These are phyloP conservation scores for Globisporangium parvum DNA, from an alignment of 352 stramenopile species.

Conservation along the genomic window DNA sequence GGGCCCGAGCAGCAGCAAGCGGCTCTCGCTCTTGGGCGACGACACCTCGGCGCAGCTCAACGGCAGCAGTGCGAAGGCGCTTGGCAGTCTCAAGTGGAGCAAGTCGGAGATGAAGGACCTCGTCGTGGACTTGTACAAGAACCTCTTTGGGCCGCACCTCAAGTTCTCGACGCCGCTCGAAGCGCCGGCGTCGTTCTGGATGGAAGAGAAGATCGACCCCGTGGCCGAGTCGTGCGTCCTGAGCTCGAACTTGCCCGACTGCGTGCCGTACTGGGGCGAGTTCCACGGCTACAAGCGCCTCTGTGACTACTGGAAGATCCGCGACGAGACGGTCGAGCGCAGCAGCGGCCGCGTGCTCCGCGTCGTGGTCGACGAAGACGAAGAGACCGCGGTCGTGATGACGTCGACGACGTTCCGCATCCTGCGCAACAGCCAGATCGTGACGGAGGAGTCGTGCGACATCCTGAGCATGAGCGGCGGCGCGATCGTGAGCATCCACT, in stretches of 20 bases:
- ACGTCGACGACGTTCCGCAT: slow-evolving; percentile 85
- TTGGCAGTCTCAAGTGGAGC: slow-evolving; percentile 26
- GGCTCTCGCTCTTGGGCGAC: slow-evolving; percentile 48
- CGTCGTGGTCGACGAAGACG: slow-evolving; percentile 79
- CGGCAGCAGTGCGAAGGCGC: slow-evolving; percentile 15
- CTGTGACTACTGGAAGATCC: slow-evolving; percentile 86
- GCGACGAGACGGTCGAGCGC: slow-evolving; percentile 80
- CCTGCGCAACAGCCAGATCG: slow-evolving; percentile 79
- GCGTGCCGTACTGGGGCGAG: slow-evolving; percentile 84
- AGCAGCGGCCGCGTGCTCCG: slow-evolving; percentile 77
- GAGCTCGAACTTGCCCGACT: slow-evolving; percentile 82
- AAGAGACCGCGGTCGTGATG: slow-evolving; percentile 85
- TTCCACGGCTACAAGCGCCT: slow-evolving; percentile 86
- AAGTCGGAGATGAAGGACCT: slow-evolving; percentile 75
- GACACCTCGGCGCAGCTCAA: slow-evolving; percentile 24
- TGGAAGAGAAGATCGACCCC: slow-evolving; percentile 78
- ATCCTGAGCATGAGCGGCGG: slow-evolving; percentile 73
- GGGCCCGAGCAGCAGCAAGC: slow-evolving; percentile 34
- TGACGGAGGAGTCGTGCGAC: slow-evolving; percentile 84
- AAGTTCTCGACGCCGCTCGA: slow-evolving; percentile 79
- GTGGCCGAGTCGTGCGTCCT: slow-evolving; percentile 66
- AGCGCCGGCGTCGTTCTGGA: slow-evolving; percentile 73
- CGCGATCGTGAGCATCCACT: slow-evolving; percentile 80
- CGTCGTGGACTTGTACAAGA: slow-evolving; percentile 74
- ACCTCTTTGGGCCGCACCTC: slow-evolving; percentile 68